phyloP scores from a whole-genome alignment of 176 grass and related monocot genomes.

The Avena insularis region DNA sequence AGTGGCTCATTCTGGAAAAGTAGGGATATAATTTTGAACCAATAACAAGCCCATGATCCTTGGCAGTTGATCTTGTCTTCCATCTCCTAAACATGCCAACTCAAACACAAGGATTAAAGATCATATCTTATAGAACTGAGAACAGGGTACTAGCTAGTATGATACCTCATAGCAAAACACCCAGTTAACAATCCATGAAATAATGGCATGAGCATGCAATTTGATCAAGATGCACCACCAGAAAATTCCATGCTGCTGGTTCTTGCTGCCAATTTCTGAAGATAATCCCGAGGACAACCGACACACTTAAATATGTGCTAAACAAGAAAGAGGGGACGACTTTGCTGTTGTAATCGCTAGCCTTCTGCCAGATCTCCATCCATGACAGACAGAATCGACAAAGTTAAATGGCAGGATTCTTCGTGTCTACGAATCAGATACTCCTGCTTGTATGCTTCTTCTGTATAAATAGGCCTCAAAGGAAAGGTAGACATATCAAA shows the following conservation, averaged over 20 bases:
- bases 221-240: neutral
- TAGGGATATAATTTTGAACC: neutral
- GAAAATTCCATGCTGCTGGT: no score
- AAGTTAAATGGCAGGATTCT: slow-evolving; percentile 5
- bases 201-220: neutral
- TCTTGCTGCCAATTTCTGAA: neutral
- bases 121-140: neutral
- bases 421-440: neutral
- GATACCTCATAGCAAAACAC: neutral
- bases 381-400: slow-evolving; percentile 10
- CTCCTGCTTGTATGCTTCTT: neutral
- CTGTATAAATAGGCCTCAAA: no score
- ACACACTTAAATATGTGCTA: neutral
- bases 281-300: neutral
- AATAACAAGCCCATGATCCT: slow-evolving; percentile 41
- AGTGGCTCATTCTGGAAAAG: neutral
- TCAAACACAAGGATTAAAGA: slow-evolving; percentile 10
- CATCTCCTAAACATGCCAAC: slow-evolving; percentile 15
- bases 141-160: neutral
- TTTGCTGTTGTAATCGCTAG: neutral
- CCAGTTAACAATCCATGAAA: neutral
- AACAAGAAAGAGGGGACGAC: neutral
- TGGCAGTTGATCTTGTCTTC: slow-evolving; percentile 45
- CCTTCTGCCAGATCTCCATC: neutral
- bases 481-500: neutral